Evolutionary conservation across 2,329 filamentous ascomycete species (phyloP), one percentile per base, ranked within the genome.

Genomic region (Sarocladiaceae sp.): DNA sequence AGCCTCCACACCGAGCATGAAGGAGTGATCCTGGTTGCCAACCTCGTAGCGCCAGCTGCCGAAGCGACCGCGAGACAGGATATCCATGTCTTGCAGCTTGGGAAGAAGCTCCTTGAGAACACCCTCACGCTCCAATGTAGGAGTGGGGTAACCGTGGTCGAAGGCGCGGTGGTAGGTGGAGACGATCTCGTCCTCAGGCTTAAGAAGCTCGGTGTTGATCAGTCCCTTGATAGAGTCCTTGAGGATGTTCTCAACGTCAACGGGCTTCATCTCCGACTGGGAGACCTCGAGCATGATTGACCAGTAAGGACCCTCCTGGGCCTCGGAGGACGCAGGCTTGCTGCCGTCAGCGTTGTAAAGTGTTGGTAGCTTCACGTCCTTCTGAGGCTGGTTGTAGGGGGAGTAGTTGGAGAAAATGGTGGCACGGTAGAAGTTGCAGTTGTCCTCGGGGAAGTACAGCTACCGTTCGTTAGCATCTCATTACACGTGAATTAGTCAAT

Each of bases 321-420:
- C 70, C 59, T 86, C 82, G 42, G 73, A 74, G 55, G 80, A 86
- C 50, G 74, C 67, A 47, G 89, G 79, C 72, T 88, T 88, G 67
- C 82, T 85, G 64, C 93, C 93, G 58, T 96, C 78, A 47, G 85
- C 93, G 33, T 90, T 76, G 65, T 90, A 85, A 55, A 88, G 71
- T 18, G 93, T 97, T 31, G 89, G 80, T 46, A 98, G 81, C 76
- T 95, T 93, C 62, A 76, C 83, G 47, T 83, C 82, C 48, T 81
- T 74, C 53, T 86, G 73, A 26, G 93, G 93, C 73, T 97, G 93
- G 77, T 98, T 98, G 80, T 95, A 83, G 44, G 91, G 93, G 18
- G 93, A 97, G 79, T 98, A 98, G 80, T 98, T 98, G 69, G 91
- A 97, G 81, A 98, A 98, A 73, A 98, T 97, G 62, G 93, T 98